Percentiles rank a stretch among this genome's conserved stretches.
phyloP scores from a whole-genome alignment of 768 basidiomycete genomes.

The Holtermanniella nyarrowii region DNA sequence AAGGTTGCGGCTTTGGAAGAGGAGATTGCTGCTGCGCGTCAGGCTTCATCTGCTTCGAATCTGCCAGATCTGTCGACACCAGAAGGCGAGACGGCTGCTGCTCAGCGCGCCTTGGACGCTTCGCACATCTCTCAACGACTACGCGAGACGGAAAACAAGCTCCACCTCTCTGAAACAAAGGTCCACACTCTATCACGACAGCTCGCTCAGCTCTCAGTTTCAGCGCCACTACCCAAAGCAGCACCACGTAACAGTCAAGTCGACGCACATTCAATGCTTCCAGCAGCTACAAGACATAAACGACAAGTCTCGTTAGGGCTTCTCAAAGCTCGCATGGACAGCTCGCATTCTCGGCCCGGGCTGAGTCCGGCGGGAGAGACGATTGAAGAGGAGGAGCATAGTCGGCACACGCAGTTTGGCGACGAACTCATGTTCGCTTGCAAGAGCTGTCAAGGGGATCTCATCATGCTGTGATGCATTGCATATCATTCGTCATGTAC shows the following conservation, averaged over 20 bases:
- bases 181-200: conserved; percentile 29
- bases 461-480: conserved; percentile 23
- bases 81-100: not conserved
- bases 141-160: conserved; percentile 16
- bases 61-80: not conserved
- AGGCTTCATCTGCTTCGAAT: not conserved
- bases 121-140: conserved; percentile 18
- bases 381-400: not conserved
- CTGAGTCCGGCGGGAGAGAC: not conserved
- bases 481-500: not conserved
- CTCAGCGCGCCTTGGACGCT: conserved; percentile 9
- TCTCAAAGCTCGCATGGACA: conserved; percentile 37
- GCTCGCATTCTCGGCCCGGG: not conserved
- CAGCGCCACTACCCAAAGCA: not conserved
- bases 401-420: conserved; percentile 23
- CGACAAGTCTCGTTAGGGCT: conserved; percentile 34
- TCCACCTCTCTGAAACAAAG: conserved; percentile 20
- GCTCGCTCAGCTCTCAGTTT: conserved; percentile 11
- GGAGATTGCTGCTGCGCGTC: not conserved
- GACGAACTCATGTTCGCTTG: conserved; percentile 39
- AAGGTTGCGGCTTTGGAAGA: not conserved
- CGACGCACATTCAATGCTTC: conserved; percentile 14
- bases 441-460: conserved; percentile 37
- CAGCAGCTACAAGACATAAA: conserved; percentile 33
- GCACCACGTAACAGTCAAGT: not conserved